Percentiles rank a stretch among this genome's conserved stretches.
Evolutionary conservation across 768 basidiomycete species (phyloP).

Genomic region (Boletus tylopilopsis): DNA sequence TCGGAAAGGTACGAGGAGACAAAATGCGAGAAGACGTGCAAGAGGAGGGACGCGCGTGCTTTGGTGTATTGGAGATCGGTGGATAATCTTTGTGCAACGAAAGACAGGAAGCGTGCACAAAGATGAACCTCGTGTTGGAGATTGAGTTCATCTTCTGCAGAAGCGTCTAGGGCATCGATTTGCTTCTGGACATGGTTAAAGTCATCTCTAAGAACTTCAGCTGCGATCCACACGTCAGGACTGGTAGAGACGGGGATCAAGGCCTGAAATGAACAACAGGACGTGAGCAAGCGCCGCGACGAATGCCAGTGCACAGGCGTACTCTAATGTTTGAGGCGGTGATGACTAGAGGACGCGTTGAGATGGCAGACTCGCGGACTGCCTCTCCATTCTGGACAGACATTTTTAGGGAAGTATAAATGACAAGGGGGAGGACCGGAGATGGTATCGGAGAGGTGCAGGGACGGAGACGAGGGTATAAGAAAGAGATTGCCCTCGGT

Average conservation of each 20-base stretch:
- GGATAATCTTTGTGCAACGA: constrained; percentile 62
- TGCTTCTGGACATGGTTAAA: constrained; percentile 66
- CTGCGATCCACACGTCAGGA: constrained; percentile 84
- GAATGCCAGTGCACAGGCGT: constrained; percentile 19
- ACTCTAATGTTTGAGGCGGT: constrained; percentile 33
- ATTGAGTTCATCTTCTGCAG: constrained; percentile 48
- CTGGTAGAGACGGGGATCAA: constrained; percentile 85
- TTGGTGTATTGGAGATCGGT: constrained; percentile 49
- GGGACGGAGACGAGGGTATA: constrained; percentile 1
- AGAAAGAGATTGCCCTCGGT: constrained; percentile 4
- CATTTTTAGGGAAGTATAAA: constrained; percentile 26
- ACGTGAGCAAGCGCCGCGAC: constrained; percentile 3
- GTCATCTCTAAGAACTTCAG: constrained; percentile 88
- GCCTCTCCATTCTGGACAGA: constrained; percentile 30
- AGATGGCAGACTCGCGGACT: constrained; percentile 27
- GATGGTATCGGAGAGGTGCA: background rate
- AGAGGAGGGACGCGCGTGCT: constrained; percentile 63
- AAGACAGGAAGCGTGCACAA: constrained; percentile 77
- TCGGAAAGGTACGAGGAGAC: constrained; percentile 65
- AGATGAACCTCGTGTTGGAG: constrained; percentile 73
- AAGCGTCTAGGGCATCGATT: constrained; percentile 53
- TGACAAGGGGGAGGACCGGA: constrained; percentile 2
- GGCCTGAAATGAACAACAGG: constrained; percentile 42
- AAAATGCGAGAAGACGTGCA: constrained; percentile 75
- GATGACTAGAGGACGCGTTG: constrained; percentile 35